Percentiles rank a stretch among this genome's conserved stretches.
phyloP scores from a whole-genome alignment of 2,329 filamentous ascomycete genomes.

The Ascochyta viciae-villosae region DNA sequence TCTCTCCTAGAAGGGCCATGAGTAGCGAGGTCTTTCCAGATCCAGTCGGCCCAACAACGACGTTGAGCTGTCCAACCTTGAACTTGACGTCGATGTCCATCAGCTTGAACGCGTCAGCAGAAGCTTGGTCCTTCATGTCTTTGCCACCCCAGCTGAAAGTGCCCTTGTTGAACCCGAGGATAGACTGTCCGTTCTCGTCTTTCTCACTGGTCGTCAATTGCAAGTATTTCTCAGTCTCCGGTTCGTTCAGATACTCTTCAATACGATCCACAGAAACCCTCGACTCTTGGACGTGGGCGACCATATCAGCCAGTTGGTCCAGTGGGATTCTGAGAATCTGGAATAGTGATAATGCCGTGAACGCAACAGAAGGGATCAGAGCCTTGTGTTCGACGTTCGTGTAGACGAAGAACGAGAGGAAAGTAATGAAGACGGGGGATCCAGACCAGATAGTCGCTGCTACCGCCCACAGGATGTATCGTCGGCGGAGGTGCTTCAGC shows the following conservation, averaged over 20 bases:
- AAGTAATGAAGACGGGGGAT: constrained; percentile 92
- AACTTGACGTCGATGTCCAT: constrained; percentile 86
- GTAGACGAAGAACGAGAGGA: constrained; percentile 94
- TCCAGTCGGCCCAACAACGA: constrained; percentile 91
- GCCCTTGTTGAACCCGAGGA: constrained; percentile 84
- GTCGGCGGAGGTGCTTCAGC: constrained; percentile 76
- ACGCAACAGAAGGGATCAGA: constrained; percentile 89
- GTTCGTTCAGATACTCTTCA: constrained; percentile 89
- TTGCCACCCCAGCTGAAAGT: constrained; percentile 87
- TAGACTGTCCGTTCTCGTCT: constrained; percentile 71
- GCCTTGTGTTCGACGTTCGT: constrained; percentile 89
- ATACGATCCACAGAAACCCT: constrained; percentile 97
- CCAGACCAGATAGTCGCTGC: constrained; percentile 97
- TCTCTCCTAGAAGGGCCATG: constrained; percentile 95
- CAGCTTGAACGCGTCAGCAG: constrained; percentile 74
- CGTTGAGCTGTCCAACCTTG: constrained; percentile 83
- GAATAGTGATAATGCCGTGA: constrained; percentile 95
- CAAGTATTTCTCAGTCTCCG: constrained; percentile 93
- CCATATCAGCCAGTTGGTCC: constrained; percentile 97
- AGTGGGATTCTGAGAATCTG: constrained; percentile 90
- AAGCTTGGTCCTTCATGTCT: constrained; percentile 60
- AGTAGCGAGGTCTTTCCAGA: constrained; percentile 95
- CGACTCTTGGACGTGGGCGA: constrained; percentile 95
- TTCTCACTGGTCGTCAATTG: constrained; percentile 77
- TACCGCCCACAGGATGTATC: constrained; percentile 89